Conservation (phyloP, 2,329 filamentous ascomycete genomes). For the Stemphylium beticola region DNA sequence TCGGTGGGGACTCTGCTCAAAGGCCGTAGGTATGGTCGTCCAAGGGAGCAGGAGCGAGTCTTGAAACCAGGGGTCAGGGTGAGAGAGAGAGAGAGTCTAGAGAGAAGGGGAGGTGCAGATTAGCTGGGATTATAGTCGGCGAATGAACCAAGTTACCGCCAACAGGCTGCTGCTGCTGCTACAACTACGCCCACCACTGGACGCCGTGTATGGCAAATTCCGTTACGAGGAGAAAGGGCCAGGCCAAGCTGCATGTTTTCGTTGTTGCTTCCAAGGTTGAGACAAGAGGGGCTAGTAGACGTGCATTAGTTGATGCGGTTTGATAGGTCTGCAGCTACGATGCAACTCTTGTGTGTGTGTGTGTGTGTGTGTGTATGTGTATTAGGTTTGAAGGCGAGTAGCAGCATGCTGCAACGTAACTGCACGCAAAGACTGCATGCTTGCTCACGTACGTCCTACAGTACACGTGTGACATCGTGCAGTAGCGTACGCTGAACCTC, state of each 20-base stretch:
- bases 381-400: conserved; percentile 1
- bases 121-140: not conserved
- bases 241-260: not conserved
- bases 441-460: conserved; percentile 2
- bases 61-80: conserved; percentile 11
- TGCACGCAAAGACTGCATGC: conserved; percentile 2
- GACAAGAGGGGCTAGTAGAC: not conserved
- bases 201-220: not conserved
- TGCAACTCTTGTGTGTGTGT: not conserved
- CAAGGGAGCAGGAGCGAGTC: not conserved
- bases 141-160: not conserved
- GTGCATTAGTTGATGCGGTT: not conserved
- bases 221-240: no score
- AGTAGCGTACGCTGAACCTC: conserved; percentile 14
- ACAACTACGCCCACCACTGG: no score
- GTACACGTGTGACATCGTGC: conserved; percentile 11
- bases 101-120: not conserved
- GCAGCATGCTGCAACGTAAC: not conserved
- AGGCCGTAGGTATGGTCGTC: not conserved
- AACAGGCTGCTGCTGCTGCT: no score
- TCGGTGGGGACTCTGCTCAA: not conserved
- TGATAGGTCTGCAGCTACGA: not conserved
- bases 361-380: not conserved
- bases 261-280: not conserved
- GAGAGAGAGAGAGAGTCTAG: not conserved